These are phyloP conservation scores for Botrytis aclada DNA, from an alignment of 2,329 filamentous ascomycete species.

Conservation along the genomic window DNA sequence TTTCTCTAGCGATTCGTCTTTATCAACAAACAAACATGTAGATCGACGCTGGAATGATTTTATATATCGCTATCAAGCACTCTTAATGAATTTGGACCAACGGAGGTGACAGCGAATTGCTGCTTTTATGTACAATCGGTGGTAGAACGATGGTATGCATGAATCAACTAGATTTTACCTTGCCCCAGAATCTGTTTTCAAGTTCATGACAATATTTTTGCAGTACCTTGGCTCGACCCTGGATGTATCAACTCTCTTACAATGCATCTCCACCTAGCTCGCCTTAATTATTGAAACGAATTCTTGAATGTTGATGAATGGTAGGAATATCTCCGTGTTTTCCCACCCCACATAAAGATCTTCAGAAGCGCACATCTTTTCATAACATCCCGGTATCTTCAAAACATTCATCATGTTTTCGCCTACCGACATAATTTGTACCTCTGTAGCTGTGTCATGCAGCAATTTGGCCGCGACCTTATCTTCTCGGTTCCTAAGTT, in stretches of 20 bases:
- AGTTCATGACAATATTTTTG: not conserved
- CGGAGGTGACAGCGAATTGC: not conserved
- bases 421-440: fast-evolving
- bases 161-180: not conserved
- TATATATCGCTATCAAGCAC: not conserved
- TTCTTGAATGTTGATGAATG: not conserved
- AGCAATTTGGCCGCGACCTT: not conserved
- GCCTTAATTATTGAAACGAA: not conserved
- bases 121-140: not conserved
- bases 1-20: not conserved
- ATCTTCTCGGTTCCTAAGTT: not conserved
- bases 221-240: not conserved
- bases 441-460: not conserved
- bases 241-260: not conserved
- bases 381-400: fast-evolving
- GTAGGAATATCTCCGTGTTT: not conserved
- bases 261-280: not conserved
- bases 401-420: fast-evolving
- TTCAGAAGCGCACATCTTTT: not conserved
- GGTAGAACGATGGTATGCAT: not conserved
- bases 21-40: not conserved
- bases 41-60: not conserved
- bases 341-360: fast-evolving
- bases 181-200: not conserved
- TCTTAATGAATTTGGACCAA: not conserved